Conservation (phyloP, 306 rosid genomes). For the Quercus agrifolia region DNA sequence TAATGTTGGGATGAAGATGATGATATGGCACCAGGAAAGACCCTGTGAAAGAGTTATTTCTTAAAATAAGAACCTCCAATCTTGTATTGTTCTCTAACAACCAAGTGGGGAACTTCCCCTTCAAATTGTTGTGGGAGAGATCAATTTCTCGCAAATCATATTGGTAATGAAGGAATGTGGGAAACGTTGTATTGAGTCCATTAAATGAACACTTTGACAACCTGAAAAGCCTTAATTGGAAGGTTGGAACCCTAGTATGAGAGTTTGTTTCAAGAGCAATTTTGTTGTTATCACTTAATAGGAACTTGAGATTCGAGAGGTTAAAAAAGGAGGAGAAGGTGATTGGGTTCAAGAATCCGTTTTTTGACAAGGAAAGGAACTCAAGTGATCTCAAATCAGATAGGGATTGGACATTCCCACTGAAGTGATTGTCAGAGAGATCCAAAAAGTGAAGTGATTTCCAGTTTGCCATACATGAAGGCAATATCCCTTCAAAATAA, state of each 20-base stretch:
- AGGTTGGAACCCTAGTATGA: too few relatives aligned
- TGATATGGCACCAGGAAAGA: neutral
- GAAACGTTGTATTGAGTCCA: neutral
- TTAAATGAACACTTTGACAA: neutral
- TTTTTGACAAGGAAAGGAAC: too few relatives aligned
- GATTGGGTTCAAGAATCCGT: too few relatives aligned
- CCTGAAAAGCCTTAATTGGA: too few relatives aligned
- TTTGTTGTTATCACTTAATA: neutral
- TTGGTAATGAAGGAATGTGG: neutral
- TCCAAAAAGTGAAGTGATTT: neutral
- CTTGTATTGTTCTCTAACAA: neutral
- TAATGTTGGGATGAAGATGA: neutral
- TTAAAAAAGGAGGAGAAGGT: neutral
- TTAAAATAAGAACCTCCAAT: neutral
- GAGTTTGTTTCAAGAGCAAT: too few relatives aligned
- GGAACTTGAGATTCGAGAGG: neutral
- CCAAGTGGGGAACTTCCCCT: neutral
- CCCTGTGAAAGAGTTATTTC: neutral
- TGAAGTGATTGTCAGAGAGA: too few relatives aligned
- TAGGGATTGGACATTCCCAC: too few relatives aligned
- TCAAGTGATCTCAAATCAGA: too few relatives aligned
- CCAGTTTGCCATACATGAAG: neutral
- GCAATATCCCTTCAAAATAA: neutral
- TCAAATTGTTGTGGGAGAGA: neutral
- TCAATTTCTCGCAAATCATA: neutral